Percentiles rank a stretch among this genome's conserved stretches.
These are phyloP conservation scores for Isabelozyma heimii DNA, from an alignment of 805 yeast genomes.

Conservation along the genomic window DNA sequence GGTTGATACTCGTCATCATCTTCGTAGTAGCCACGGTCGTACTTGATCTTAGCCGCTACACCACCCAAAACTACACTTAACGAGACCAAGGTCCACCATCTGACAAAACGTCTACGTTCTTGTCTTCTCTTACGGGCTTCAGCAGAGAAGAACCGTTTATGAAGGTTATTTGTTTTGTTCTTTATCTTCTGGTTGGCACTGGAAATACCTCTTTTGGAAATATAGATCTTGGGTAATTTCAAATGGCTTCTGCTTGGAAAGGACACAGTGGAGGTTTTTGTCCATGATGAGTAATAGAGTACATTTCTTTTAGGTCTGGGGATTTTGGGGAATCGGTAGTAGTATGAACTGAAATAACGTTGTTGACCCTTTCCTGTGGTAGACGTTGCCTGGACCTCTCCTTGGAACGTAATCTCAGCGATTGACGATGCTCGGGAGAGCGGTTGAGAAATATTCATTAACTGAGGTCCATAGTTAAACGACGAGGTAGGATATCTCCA, in stretches of 20 bases:
- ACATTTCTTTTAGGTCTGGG: slow-evolving; percentile 57
- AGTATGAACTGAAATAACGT: slow-evolving; percentile 20
- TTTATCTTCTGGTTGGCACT: slow-evolving; percentile 35
- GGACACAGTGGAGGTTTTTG: slow-evolving; percentile 22
- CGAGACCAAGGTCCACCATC: slow-evolving; percentile 57
- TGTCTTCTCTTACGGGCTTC: slow-evolving; percentile 41
- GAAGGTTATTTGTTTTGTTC: slow-evolving; percentile 34
- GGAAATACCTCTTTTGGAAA: slow-evolving; percentile 31
- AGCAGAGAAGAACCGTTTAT: slow-evolving; percentile 38
- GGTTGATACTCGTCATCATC: slow-evolving; percentile 27
- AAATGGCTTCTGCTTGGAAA: slow-evolving; percentile 10
- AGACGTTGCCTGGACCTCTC: slow-evolving; percentile 5
- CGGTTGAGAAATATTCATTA: slow-evolving; percentile 40
- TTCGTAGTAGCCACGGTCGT: slow-evolving; percentile 30
- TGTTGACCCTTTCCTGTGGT: slow-evolving; percentile 6
- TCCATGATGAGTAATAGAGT: slow-evolving; percentile 48
- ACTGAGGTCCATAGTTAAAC: slow-evolving; percentile 31
- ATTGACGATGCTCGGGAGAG: slow-evolving; percentile 38
- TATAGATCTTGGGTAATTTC: slow-evolving; percentile 15
- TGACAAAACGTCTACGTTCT: slow-evolving; percentile 38
- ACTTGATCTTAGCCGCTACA: slow-evolving; percentile 46
- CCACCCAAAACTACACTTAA: slow-evolving; percentile 53
- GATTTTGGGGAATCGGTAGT: slow-evolving; percentile 49
- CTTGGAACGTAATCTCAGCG: slow-evolving; percentile 27
- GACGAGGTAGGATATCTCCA: slow-evolving; percentile 22